Evolutionary conservation across 139 green algal genomes (phyloP).

Genomic region (Edaphochlamys debaryana): DNA sequence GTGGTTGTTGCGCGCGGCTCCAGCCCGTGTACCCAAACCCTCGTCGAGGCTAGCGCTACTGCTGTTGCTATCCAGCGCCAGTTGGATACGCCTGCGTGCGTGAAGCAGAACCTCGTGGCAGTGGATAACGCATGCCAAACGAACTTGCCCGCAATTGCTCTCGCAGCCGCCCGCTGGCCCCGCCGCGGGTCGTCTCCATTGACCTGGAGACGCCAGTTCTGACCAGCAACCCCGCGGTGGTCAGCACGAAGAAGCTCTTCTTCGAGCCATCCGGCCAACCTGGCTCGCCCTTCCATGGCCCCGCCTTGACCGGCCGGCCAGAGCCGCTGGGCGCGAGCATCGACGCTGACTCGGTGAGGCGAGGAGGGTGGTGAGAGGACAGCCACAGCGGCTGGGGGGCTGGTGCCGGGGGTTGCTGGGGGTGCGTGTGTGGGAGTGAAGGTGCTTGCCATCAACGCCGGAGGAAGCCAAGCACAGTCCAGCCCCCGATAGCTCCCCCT

Average conservation of each 20-base stretch:
- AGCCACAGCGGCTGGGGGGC: no score
- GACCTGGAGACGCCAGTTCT: neutral
- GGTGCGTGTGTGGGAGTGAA: no score
- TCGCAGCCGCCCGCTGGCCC: neutral
- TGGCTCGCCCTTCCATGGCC: neutral
- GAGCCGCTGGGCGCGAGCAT: constrained; percentile 46
- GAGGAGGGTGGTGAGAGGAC: neutral
- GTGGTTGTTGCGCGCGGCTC: no score
- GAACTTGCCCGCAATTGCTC: no score
- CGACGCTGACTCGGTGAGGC: constrained; percentile 18
- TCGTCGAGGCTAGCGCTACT: no score
- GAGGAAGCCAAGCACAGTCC: no score
- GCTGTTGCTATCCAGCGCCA: no score
- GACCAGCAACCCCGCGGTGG: neutral
- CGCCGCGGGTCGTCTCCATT: neutral
- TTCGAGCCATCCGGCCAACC: constrained; percentile 36
- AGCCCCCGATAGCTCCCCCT: neutral
- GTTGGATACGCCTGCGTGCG: no score
- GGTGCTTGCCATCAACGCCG: neutral
- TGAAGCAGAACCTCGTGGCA: no score
- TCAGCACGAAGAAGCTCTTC: constrained; percentile 11
- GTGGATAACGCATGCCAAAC: constrained; percentile 21
- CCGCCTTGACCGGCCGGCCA: constrained; percentile 8
- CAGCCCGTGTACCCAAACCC: no score
- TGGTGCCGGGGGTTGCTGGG: no score